Evolutionary conservation across 2,329 filamentous ascomycete genomes (phyloP).

Genomic region (Colletotrichum sp.): DNA sequence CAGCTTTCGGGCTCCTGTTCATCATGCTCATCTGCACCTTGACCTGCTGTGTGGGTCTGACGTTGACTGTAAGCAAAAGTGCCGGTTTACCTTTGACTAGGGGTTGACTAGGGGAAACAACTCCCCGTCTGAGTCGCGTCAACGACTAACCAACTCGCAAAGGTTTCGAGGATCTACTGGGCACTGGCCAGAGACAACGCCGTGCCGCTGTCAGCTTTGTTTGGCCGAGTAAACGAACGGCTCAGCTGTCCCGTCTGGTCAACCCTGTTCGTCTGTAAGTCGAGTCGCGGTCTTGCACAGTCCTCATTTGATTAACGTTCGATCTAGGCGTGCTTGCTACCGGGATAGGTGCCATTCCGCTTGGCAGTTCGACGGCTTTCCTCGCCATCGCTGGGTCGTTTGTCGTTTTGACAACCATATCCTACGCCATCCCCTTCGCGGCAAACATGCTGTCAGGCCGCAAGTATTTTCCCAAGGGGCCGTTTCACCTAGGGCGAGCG

Average conservation of each 20-base stretch:
- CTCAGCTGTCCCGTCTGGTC: constrained; percentile 65
- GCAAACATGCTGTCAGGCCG: constrained; percentile 60
- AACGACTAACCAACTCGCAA: not conserved
- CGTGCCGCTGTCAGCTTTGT: constrained; percentile 52
- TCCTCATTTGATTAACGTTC: not conserved
- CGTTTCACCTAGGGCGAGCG: constrained; percentile 58
- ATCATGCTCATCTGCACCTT: constrained; percentile 58
- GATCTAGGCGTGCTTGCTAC: constrained; percentile 49
- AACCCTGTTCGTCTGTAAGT: constrained; percentile 54
- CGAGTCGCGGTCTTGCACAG: not conserved
- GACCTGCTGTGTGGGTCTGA: constrained; percentile 54
- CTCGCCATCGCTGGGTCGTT: constrained; percentile 63
- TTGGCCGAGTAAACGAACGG: constrained; percentile 47
- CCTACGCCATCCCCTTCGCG: constrained; percentile 53
- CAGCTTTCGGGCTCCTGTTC: constrained; percentile 62
- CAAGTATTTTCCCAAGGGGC: constrained; percentile 54
- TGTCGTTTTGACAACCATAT: constrained; percentile 60
- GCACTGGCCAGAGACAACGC: constrained; percentile 64
- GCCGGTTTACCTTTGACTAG: not conserved
- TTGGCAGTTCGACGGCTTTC: constrained; percentile 60
- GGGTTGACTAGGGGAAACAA: not conserved
- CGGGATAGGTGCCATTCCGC: constrained; percentile 60
- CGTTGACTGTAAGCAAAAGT: constrained; percentile 46
- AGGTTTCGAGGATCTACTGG: constrained; percentile 48
- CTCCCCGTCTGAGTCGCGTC: not conserved